Evolutionary conservation across 352 stramenopile genomes (phyloP), one percentile per base, ranked within the genome.

Genomic region (Phytophthora colocasiae): DNA sequence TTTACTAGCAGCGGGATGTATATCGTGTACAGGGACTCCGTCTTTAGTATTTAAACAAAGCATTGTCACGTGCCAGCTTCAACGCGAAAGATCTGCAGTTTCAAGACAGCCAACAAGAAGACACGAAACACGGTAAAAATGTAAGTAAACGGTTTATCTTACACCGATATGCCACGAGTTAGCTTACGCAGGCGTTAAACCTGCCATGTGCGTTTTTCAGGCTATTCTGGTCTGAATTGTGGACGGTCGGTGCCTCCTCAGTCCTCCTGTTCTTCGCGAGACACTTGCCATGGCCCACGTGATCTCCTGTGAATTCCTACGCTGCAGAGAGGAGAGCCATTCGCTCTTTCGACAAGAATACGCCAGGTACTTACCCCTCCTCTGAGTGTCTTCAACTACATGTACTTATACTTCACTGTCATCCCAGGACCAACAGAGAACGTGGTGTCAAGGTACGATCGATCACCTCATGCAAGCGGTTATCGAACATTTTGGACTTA

Each of bases 321-420:
- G 73, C 14, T 81, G 73, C 60, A 43, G 10, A 45, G 56, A 67
- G n/a, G 43, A 63, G 10, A 61, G 60, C 55, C 73, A 81, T 45
- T 51, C 66, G 9, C 65, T 81, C 24, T 81, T 81, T 63, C 69
- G 61, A 36, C 49, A 46, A 8, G 65, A 65, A 17, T 81, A 81
- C 36, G 73, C 69, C 4, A 55, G 69, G 73, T 79, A 34, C 47
- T 7, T 45, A 29, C 43, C 17, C 22, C 8, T 12, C 19, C 9
- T 36, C 31, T 36, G 8, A 14, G 8, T 14, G 31, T 11, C 9
- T 36, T 36, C 31, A 36, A 14, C 9, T 36, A 10, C 22, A 22
- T 22, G 22, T 22, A 22, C 3, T 36, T 14, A 36, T 4, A 14
- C 31, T 12, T 36, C 26, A 7, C 4, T 48, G 11, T 48, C 43